These are phyloP conservation scores for Ammopiptanthus mongolicus DNA, from an alignment of 306 rosid species.

Conservation along the genomic window DNA sequence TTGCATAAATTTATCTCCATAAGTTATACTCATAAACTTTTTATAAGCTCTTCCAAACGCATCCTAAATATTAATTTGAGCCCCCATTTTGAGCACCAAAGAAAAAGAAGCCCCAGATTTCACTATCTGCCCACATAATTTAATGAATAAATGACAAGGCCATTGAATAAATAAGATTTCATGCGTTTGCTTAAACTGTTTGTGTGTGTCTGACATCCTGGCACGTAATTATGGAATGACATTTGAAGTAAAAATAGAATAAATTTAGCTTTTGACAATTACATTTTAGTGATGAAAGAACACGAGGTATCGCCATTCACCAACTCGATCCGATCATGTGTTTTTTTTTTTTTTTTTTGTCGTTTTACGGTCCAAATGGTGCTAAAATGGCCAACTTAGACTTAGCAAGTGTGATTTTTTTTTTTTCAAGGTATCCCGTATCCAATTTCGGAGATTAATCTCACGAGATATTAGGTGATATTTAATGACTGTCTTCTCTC, in stretches of 20 bases:
- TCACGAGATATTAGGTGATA: too few relatives aligned
- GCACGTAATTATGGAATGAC: slow-evolving; percentile 43
- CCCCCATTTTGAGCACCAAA: too few relatives aligned
- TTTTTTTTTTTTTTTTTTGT: too few relatives aligned
- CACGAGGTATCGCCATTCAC: slow-evolving; percentile 26
- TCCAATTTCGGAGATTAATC: too few relatives aligned
- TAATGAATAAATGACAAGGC: slow-evolving; percentile 38
- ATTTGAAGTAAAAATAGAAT: slow-evolving; percentile 22
- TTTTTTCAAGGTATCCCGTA: too few relatives aligned
- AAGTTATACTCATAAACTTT: too few relatives aligned
- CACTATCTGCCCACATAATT: background rate
- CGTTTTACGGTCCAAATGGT: slow-evolving; percentile 25
- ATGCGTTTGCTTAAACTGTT: slow-evolving; percentile 26
- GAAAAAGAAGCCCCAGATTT: too few relatives aligned
- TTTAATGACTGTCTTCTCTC: too few relatives aligned
- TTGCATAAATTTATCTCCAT: too few relatives aligned
- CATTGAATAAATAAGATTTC: slow-evolving; percentile 47
- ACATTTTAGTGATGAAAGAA: slow-evolving; percentile 9
- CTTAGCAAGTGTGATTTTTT: background rate
- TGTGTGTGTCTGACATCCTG: slow-evolving; percentile 43
- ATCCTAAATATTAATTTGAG: too few relatives aligned
- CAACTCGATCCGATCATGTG: slow-evolving; percentile 49
- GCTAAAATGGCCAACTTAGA: slow-evolving; percentile 25
- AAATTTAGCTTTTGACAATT: background rate
- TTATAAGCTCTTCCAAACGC: too few relatives aligned